phyloP scores from a whole-genome alignment of 1,284 basidiomycete species.

The Exobasidium cylindrosporum region DNA sequence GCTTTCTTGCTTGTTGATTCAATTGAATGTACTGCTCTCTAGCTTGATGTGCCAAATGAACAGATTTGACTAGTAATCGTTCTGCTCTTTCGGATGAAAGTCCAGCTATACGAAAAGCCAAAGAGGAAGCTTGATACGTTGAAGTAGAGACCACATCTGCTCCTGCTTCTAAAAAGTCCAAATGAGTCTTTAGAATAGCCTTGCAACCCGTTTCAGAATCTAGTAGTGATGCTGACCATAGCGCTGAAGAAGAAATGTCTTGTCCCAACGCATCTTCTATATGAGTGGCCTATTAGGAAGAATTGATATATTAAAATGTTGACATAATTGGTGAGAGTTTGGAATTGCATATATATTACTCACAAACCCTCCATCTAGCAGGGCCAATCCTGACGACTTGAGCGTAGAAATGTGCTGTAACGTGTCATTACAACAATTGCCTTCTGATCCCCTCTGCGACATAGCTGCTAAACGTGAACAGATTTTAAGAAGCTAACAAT shows the following conservation, averaged over 20 bases:
- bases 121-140: slow-evolving; percentile 41
- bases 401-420: slow-evolving; percentile 4
- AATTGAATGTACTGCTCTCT: slow-evolving; percentile 16
- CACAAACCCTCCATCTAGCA: slow-evolving; percentile 39
- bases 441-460: no score
- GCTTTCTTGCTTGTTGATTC: slow-evolving; percentile 4
- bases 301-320: no score
- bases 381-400: slow-evolving; percentile 21
- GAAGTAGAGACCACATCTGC: slow-evolving; percentile 43
- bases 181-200: slow-evolving; percentile 35
- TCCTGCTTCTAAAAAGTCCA: slow-evolving; percentile 39
- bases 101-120: slow-evolving; percentile 31
- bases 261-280: slow-evolving; percentile 41
- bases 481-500: background rate
- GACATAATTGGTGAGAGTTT: no score
- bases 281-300: slow-evolving; percentile 32
- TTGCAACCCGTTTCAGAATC: slow-evolving; percentile 22
- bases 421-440: background rate
- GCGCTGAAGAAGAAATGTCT: slow-evolving; percentile 33
- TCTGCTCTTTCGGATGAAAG: slow-evolving; percentile 22
- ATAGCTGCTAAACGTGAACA: no score
- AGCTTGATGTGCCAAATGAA: slow-evolving; percentile 33
- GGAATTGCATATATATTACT: no score
- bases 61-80: slow-evolving; percentile 34
- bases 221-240: slow-evolving; percentile 44